Percentiles rank a stretch among this genome's conserved stretches.
Evolutionary conservation across 139 green algal genomes (phyloP).

Genomic region (Chlamydomonas schloesseri): DNA sequence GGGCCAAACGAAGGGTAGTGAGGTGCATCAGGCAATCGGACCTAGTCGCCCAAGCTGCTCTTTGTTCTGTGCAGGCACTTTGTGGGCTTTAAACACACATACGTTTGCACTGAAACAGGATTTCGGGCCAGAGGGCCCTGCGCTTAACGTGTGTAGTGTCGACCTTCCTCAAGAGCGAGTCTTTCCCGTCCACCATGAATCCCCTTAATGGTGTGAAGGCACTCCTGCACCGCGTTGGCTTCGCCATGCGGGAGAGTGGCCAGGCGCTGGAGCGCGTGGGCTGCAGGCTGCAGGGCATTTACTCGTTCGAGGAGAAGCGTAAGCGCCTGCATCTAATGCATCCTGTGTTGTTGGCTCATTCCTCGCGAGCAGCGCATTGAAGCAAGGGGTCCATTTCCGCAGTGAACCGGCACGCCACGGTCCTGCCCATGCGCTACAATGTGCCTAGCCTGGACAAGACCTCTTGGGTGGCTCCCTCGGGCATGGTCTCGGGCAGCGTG

Average conservation of each 20-base stretch:
- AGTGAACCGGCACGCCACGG: slow-evolving; percentile 55
- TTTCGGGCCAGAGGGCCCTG: too few relatives aligned
- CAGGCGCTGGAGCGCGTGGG: slow-evolving; percentile 93
- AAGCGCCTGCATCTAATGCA: too few relatives aligned
- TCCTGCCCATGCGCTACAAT: slow-evolving; percentile 48
- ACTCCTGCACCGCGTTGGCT: slow-evolving; percentile 69
- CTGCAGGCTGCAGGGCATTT: slow-evolving; percentile 87
- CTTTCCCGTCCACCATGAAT: slow-evolving; percentile 31
- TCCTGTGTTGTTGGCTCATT: too few relatives aligned
- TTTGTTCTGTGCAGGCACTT: too few relatives aligned
- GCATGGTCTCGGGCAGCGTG: slow-evolving; percentile 90
- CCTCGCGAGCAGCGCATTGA: background rate
- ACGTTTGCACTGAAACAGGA: too few relatives aligned
- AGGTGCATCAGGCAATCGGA: too few relatives aligned
- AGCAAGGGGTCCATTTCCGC: background rate
- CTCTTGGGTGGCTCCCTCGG: slow-evolving; percentile 91
- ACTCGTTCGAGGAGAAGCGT: slow-evolving; percentile 92
- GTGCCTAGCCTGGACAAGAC: slow-evolving; percentile 69
- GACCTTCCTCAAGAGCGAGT: too few relatives aligned
- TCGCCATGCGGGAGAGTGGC: slow-evolving; percentile 91
- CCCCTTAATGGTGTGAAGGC: slow-evolving; percentile 44
- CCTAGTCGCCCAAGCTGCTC: too few relatives aligned
- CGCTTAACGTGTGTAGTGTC: too few relatives aligned
- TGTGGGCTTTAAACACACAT: too few relatives aligned
- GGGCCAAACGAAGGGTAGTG: too few relatives aligned